These are phyloP conservation scores for Hygrophorus russula DNA, from an alignment of 768 basidiomycete genomes.

Conservation along the genomic window DNA sequence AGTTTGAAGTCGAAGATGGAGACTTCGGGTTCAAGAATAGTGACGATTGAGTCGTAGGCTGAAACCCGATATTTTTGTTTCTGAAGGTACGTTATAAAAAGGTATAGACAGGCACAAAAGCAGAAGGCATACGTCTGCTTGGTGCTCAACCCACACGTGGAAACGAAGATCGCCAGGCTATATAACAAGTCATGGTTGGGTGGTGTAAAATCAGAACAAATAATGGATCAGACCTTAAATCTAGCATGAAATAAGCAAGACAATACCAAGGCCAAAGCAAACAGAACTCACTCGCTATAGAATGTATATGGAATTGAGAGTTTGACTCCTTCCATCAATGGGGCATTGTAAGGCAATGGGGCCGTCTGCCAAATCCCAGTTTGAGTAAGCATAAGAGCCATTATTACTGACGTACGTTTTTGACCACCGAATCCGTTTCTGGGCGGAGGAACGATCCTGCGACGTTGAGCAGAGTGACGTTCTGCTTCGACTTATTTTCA, in stretches of 20 bases:
- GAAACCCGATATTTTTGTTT: constrained; percentile 46
- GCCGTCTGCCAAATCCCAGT: constrained; percentile 30
- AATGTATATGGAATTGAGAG: constrained; percentile 63
- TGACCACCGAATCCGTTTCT: constrained; percentile 50
- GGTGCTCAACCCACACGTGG: constrained; percentile 67
- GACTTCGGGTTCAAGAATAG: constrained; percentile 67
- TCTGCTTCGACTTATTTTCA: constrained; percentile 67
- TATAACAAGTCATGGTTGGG: constrained; percentile 5
- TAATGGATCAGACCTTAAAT: constrained; percentile 40
- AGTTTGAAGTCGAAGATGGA: constrained; percentile 75
- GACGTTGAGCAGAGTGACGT: constrained; percentile 55
- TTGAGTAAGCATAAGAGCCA: not conserved
- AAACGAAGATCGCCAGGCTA: constrained; percentile 71
- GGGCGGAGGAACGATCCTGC: constrained; percentile 61
- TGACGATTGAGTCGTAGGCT: constrained; percentile 68
- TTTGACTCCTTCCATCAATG: constrained; percentile 44
- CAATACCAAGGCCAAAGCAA: not conserved
- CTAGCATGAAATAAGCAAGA: constrained; percentile 19
- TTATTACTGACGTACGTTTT: constrained; percentile 44
- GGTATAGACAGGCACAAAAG: constrained; percentile 3
- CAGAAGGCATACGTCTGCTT: constrained; percentile 37
- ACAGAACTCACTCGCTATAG: constrained; percentile 63
- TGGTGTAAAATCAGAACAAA: not conserved
- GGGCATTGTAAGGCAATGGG: constrained; percentile 37
- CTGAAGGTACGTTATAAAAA: constrained; percentile 20